phyloP scores from a whole-genome alignment of 2,329 filamentous ascomycete species.

The Passalora sequoiae region DNA sequence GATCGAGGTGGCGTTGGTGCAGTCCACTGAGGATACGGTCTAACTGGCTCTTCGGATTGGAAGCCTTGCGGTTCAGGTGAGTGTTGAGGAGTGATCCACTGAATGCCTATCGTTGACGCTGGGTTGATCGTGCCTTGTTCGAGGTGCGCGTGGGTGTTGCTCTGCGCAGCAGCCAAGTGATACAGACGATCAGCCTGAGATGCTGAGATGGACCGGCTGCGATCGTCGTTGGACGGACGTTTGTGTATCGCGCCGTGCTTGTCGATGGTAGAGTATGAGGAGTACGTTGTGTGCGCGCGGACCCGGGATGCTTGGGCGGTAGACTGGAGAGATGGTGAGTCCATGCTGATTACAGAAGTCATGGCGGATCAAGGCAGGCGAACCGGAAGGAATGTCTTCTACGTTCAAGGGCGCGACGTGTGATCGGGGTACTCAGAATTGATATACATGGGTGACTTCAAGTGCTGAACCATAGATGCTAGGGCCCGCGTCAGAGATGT shows the following conservation, averaged over 20 bases:
- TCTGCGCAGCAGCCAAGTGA: slow-evolving; percentile 25
- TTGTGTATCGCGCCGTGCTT: slow-evolving; percentile 30
- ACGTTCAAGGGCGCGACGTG: slow-evolving; percentile 16
- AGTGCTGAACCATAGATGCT: slow-evolving; percentile 16
- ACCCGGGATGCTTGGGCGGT: slow-evolving; percentile 18
- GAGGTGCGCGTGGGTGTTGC: slow-evolving; percentile 11
- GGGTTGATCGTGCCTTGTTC: slow-evolving; percentile 10
- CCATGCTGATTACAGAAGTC: slow-evolving; percentile 25
- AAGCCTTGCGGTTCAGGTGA: slow-evolving; percentile 30
- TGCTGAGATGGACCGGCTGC: slow-evolving; percentile 27
- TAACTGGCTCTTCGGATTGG: slow-evolving; percentile 22
- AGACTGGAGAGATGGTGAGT: slow-evolving; percentile 32
- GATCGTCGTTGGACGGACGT: slow-evolving; percentile 21
- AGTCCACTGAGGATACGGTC: slow-evolving; percentile 30
- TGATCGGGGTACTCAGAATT: slow-evolving; percentile 17
- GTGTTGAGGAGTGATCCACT: slow-evolving; percentile 32
- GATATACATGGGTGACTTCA: slow-evolving; percentile 19
- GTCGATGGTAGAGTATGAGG: slow-evolving; percentile 21
- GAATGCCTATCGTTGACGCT: slow-evolving; percentile 14
- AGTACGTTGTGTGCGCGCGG: slow-evolving; percentile 27
- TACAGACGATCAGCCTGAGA: slow-evolving; percentile 30
- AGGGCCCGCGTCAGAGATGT: slow-evolving; percentile 4
- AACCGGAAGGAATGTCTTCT: slow-evolving; percentile 16
- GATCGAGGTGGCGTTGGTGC: slow-evolving; percentile 33
- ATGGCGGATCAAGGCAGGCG: slow-evolving; percentile 20